These are phyloP conservation scores for Fusarium pininemorale DNA, from an alignment of 2,329 filamentous ascomycete genomes.

Conservation along the genomic window DNA sequence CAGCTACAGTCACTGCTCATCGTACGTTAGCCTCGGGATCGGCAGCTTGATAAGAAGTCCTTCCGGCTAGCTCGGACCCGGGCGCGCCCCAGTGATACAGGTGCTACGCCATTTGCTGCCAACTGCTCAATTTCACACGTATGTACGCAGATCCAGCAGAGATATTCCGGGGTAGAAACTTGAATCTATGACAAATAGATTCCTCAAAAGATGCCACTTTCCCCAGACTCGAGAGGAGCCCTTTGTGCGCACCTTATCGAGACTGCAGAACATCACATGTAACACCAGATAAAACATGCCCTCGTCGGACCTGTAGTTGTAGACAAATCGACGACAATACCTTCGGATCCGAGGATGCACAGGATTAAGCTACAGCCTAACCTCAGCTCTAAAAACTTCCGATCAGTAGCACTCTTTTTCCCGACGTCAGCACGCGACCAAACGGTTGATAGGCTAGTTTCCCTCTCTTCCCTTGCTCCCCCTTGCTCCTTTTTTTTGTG, in stretches of 20 bases:
- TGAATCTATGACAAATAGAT: constrained; percentile 34
- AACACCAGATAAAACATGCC: background rate
- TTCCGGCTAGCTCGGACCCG: constrained; percentile 20
- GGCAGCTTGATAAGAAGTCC: constrained; percentile 18
- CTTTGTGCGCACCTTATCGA: background rate
- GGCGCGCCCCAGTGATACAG: background rate
- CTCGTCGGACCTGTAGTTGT: background rate
- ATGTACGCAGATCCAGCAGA: constrained; percentile 1
- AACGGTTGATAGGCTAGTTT: constrained; percentile 17
- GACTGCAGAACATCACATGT: background rate
- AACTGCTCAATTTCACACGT: background rate
- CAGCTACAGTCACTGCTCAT: background rate
- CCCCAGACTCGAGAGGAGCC: constrained; percentile 10
- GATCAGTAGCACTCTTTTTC: background rate
- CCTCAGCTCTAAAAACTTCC: background rate
- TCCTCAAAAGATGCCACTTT: constrained; percentile 19
- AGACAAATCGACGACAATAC: background rate
- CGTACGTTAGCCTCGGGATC: constrained; percentile 11
- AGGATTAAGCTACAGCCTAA: background rate
- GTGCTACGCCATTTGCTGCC: constrained; percentile 2
- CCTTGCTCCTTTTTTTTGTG: background rate
- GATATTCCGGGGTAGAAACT: constrained; percentile 19
- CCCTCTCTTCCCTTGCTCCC: background rate
- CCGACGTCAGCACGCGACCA: background rate
- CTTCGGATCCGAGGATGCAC: background rate